Conservation (phyloP, 1,284 basidiomycete genomes). For the Pseudozyma hubeiensis region DNA sequence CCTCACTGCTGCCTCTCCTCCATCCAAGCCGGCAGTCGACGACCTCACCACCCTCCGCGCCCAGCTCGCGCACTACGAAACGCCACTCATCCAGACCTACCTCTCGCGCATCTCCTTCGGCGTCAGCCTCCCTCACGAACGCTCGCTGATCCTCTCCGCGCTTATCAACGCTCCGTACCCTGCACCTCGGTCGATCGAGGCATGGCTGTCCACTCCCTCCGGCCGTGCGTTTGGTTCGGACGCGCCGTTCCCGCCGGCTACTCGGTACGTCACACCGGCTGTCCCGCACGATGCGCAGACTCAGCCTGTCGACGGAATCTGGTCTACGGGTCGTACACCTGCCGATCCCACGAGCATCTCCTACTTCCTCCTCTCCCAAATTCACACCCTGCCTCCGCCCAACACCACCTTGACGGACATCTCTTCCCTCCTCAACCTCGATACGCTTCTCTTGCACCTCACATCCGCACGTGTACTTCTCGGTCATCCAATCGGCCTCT, state of each 20-base stretch:
- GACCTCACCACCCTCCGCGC: conserved; percentile 8
- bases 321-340: no score
- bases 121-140: not conserved
- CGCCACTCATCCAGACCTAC: conserved; percentile 27
- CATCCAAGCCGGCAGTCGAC: not conserved
- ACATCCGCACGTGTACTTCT: conserved; percentile 10
- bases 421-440: not conserved
- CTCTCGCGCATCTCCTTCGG: conserved; percentile 14
- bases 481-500: conserved; percentile 14
- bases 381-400: no score
- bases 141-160: not conserved
- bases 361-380: no score
- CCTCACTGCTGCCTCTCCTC: not conserved
- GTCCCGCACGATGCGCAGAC: not conserved
- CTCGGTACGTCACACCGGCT: not conserved
- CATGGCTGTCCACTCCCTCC: not conserved
- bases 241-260: not conserved
- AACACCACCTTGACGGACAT: not conserved
- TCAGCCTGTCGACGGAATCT: no score
- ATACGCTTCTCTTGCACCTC: conserved; percentile 8
- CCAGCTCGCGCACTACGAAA: conserved; percentile 22
- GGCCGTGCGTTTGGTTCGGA: not conserved
- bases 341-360: no score
- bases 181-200: not conserved
- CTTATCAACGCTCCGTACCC: not conserved